phyloP scores from a whole-genome alignment of 176 grass and related monocot genomes.

The Bromus sterilis region DNA sequence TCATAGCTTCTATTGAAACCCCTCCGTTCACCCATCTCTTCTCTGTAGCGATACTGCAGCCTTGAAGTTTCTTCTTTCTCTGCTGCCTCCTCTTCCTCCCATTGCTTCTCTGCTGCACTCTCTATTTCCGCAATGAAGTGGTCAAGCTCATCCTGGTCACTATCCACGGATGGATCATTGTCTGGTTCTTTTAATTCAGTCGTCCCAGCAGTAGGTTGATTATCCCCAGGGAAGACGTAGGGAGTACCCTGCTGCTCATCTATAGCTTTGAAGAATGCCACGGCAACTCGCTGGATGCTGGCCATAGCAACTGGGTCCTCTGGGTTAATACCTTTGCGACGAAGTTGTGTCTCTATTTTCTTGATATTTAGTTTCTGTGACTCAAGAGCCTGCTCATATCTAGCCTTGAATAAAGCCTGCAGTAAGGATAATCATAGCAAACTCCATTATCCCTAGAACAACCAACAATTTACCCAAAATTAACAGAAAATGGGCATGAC shows the following conservation, averaged over 20 bases:
- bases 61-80: slow-evolving; percentile 66
- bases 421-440: background rate
- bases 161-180: slow-evolving; percentile 65
- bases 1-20: slow-evolving; percentile 37
- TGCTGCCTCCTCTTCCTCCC: slow-evolving; percentile 83
- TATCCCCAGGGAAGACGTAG: slow-evolving; percentile 68
- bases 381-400: slow-evolving; percentile 96
- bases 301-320: slow-evolving; percentile 97
- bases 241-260: slow-evolving; percentile 95
- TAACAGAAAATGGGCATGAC: background rate
- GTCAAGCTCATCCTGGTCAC: slow-evolving; percentile 96
- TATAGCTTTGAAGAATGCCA: slow-evolving; percentile 86
- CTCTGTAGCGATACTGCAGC: slow-evolving; percentile 69
- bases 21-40: slow-evolving; percentile 40
- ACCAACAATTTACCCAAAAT: slow-evolving; percentile 20
- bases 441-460: background rate
- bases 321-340: slow-evolving; percentile 93
- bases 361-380: slow-evolving; percentile 98
- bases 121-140: slow-evolving; percentile 90
- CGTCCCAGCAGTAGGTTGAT: slow-evolving; percentile 16
- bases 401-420: slow-evolving; percentile 97
- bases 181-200: slow-evolving; percentile 27
- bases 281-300: slow-evolving; percentile 92
- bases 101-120: slow-evolving; percentile 78
- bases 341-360: slow-evolving; percentile 83